Base-by-base conservation (phyloP, 495 filamentous ascomycete species). In the Ramalina intermedia region DNA sequence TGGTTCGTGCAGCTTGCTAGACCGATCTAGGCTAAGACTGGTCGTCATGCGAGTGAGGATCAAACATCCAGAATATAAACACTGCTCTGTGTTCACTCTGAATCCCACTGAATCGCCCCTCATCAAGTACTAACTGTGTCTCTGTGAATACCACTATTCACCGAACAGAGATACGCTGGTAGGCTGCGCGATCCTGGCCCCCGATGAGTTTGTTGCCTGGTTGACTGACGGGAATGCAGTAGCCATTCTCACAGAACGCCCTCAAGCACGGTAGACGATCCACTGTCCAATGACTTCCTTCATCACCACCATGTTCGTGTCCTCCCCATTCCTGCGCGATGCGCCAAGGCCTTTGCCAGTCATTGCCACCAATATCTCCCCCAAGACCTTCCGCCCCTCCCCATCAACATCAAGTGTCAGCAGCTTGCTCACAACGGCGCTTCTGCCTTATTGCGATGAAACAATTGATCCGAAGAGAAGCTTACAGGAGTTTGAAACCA, bases 261-360 rank as follows among this genome's bases (percentile, higher is more conserved):
- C 14, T 38, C 39, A 17, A 26, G 20, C 13, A 17, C 26, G 16
- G 23, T 13, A 11, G 29, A 36, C 17, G 38, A 21, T 11, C 26
- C 44, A 37, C 7, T 8, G 14, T 17, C 11, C 27, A 12, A 82
- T 82, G 78, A 68, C 76, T 62, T 80, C 78, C 47, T 78, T 82
- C 66, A 78, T 81, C 64, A 79, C 74, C 54, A 82, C 79, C 63
- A 82, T 82, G 79, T 82, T 74, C 58, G 79, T 81, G 51, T 66
- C 66, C 62, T 47, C 57, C 56, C 50, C 55, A 52, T 66, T 63
- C 49, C 57, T 57, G 48, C 59, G 58, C 50, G 58, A 60, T 63
- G 48, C 61, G 54, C 54, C 61, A 59, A 53, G 62, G 57, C 44
- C 64, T 61, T 47, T 60, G 16, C 43, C 56, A 61, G 42, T 54